A percentile compares a stretch with the other conserved stretches of the same genome.
Conservation (phyloP, 192 early-diverging fungal genomes). For the Gigaspora rosea region DNA sequence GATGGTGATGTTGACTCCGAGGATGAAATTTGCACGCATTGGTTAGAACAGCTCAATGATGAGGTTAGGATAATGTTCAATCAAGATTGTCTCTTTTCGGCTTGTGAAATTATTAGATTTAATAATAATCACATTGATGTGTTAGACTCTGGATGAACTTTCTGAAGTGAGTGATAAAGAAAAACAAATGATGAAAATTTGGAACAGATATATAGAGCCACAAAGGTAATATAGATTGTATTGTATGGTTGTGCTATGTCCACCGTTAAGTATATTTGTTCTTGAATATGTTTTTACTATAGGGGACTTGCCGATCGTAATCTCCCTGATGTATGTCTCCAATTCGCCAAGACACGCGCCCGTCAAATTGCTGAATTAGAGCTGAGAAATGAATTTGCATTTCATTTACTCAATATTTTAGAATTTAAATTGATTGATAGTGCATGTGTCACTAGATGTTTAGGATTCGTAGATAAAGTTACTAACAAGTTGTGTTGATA, state of each 20-base stretch:
- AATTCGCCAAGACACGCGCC: slow-evolving; percentile 27
- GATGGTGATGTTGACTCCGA: slow-evolving; percentile 24
- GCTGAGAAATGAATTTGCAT: slow-evolving; percentile 29
- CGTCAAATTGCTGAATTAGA: not conserved
- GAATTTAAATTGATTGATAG: slow-evolving; percentile 22
- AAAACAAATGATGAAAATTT: slow-evolving; percentile 29
- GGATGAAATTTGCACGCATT: slow-evolving; percentile 29
- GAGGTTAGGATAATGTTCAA: slow-evolving; percentile 6
- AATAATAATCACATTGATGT: too few relatives aligned
- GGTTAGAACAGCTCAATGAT: slow-evolving; percentile 25
- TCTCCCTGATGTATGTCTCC: slow-evolving; percentile 23
- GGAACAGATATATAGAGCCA: slow-evolving; percentile 28
- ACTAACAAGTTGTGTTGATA: not conserved
- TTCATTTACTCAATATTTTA: slow-evolving; percentile 18
- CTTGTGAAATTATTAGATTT: too few relatives aligned
- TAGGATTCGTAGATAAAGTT: slow-evolving; percentile 27
- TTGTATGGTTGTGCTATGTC: not conserved
- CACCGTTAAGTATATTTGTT: not conserved
- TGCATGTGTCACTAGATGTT: slow-evolving; percentile 17
- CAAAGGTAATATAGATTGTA: not conserved
- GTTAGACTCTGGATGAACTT: slow-evolving; percentile 25
- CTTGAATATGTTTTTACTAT: not conserved
- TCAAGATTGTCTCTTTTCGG: not conserved
- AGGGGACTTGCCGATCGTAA: slow-evolving; percentile 29
- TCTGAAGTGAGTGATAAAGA: slow-evolving; percentile 18